These are phyloP conservation scores for Candida ortonii DNA, from an alignment of 805 yeast genomes.

Conservation along the genomic window DNA sequence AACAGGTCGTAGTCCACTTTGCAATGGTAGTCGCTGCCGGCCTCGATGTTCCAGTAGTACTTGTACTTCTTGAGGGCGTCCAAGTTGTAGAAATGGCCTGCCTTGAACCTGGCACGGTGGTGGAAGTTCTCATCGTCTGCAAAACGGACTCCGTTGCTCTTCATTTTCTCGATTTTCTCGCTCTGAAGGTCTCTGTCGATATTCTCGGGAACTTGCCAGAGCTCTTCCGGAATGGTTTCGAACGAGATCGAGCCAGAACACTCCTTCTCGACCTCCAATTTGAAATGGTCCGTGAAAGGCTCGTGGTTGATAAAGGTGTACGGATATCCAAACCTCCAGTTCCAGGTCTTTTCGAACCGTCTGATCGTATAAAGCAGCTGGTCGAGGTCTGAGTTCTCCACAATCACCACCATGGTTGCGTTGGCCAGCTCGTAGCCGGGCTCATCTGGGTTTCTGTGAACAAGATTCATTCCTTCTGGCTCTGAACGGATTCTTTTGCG, in stretches of 20 bases:
- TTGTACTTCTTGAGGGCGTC: constrained; percentile 62
- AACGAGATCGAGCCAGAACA: constrained; percentile 28
- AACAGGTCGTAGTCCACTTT: constrained; percentile 79
- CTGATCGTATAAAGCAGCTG: constrained; percentile 48
- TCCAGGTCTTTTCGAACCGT: constrained; percentile 59
- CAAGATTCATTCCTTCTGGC: constrained; percentile 39
- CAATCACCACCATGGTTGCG: constrained; percentile 68
- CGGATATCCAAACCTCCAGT: constrained; percentile 65
- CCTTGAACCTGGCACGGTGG: constrained; percentile 85
- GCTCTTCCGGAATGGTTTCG: constrained; percentile 35
- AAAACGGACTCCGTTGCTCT: constrained; percentile 54
- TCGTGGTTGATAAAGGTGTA: constrained; percentile 70
- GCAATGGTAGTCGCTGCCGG: constrained; percentile 69
- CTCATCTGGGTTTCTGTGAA: constrained; percentile 14
- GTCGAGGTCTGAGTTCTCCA: constrained; percentile 55
- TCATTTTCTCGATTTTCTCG: constrained; percentile 18
- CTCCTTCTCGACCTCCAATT: constrained; percentile 36
- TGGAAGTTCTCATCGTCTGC: constrained; percentile 75
- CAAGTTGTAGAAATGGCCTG: constrained; percentile 80
- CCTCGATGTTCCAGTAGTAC: constrained; percentile 94
- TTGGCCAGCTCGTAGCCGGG: constrained; percentile 39
- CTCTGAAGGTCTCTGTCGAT: constrained; percentile 42
- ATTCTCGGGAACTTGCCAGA: constrained; percentile 57
- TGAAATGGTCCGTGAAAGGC: constrained; percentile 59
- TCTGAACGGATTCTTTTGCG: constrained; percentile 36